Percentiles rank a stretch among this genome's conserved stretches.
phyloP scores from a whole-genome alignment of 495 filamentous ascomycete genomes.

The Trypethelium eluteriae region DNA sequence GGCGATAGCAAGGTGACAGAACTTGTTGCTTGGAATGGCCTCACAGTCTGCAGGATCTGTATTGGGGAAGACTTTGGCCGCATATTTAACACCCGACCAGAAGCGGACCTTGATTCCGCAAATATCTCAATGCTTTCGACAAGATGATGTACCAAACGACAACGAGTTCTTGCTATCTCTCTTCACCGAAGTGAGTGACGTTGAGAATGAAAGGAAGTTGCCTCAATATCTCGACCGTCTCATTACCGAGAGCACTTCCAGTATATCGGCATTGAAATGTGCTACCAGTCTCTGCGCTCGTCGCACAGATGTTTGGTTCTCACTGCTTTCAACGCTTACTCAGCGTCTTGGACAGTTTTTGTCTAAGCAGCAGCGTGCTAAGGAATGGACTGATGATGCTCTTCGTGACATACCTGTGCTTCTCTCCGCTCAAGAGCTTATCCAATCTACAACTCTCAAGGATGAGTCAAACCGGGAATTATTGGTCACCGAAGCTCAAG shows the following conservation, averaged over 20 bases:
- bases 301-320: background rate
- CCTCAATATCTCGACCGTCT: constrained; percentile 1
- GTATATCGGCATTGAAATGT: background rate
- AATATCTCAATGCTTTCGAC: background rate
- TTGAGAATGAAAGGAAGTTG: background rate
- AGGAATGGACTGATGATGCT: background rate
- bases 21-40: background rate
- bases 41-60: background rate
- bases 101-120: background rate
- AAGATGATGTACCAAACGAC: background rate
- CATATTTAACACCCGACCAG: background rate
- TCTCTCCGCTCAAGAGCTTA: too few relatives aligned
- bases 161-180: background rate
- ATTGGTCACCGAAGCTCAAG: background rate
- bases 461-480: background rate
- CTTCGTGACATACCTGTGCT: background rate
- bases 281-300: background rate
- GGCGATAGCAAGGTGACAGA: too few relatives aligned
- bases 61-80: background rate
- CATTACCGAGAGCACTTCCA: background rate
- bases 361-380: background rate
- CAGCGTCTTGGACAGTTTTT: background rate
- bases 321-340: background rate
- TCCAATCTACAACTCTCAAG: background rate
- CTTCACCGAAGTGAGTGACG: background rate